phyloP scores from a whole-genome alignment of 768 basidiomycete species.

The Pleurotus salmoneostramineus region DNA sequence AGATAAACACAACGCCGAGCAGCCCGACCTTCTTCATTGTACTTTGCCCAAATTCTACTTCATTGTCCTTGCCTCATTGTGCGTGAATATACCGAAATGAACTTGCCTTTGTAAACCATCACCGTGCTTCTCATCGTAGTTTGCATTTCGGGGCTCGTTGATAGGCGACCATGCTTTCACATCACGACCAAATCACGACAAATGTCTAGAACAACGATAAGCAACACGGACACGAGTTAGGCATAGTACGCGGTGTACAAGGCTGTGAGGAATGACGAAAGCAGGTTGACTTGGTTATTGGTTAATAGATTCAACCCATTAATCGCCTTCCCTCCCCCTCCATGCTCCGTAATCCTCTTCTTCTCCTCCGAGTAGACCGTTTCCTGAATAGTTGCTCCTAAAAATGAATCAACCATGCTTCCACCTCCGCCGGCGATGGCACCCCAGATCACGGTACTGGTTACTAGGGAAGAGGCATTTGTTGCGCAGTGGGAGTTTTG shows the following conservation, averaged over 20 bases:
- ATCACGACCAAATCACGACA: not conserved
- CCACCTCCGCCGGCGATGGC: constrained; percentile 69
- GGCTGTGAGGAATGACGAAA: constrained; percentile 13
- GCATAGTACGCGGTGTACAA: constrained; percentile 1
- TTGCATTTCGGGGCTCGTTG: no score
- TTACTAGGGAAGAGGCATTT: constrained; percentile 31
- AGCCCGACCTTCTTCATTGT: not conserved
- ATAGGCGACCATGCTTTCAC: no score
- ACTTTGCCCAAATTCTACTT: no score
- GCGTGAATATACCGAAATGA: no score
- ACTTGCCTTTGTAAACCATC: no score
- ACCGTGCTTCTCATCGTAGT: no score
- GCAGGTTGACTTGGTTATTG: constrained; percentile 71
- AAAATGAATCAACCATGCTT: constrained; percentile 81
- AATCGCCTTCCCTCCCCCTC: constrained; percentile 36
- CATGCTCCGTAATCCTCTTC: constrained; percentile 62
- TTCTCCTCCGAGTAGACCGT: constrained; percentile 66
- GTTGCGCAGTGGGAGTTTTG: constrained; percentile 58
- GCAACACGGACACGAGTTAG: not conserved
- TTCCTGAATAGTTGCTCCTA: constrained; percentile 84
- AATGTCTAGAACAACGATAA: not conserved
- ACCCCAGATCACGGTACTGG: constrained; percentile 55
- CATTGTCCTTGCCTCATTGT: no score
- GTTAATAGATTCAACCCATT: constrained; percentile 68
- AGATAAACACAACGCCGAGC: no score